A percentile compares a stretch with the other conserved stretches of the same genome.
Evolutionary conservation across 2,329 filamentous ascomycete species (phyloP).

Genomic region (Epichloe scottii): DNA sequence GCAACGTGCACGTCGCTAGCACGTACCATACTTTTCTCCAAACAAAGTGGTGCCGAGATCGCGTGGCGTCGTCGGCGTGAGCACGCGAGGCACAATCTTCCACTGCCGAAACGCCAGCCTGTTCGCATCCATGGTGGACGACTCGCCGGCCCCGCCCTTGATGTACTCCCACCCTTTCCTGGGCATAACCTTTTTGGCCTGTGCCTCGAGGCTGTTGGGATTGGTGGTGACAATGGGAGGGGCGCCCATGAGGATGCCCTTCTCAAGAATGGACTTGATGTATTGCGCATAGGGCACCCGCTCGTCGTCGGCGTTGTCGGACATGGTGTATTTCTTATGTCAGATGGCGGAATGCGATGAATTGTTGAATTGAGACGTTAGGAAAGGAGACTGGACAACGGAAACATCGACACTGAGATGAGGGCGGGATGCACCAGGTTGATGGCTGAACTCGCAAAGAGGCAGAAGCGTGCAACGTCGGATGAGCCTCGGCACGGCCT

Average conservation of each 20-base stretch:
- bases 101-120: slow-evolving; percentile 41
- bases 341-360: background rate
- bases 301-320: slow-evolving; percentile 9
- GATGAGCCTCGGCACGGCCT: background rate
- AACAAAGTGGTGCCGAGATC: slow-evolving; percentile 41
- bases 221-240: slow-evolving; percentile 45
- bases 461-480: too few relatives aligned
- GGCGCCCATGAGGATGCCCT: slow-evolving; percentile 35
- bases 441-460: background rate
- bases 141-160: slow-evolving; percentile 48
- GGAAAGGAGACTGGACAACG: too few relatives aligned
- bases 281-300: slow-evolving; percentile 26
- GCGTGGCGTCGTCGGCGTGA: slow-evolving; percentile 30
- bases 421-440: background rate
- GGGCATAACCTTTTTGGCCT: slow-evolving; percentile 36
- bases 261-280: slow-evolving; percentile 35
- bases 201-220: slow-evolving; percentile 41
- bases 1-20: background rate
- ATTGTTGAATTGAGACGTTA: too few relatives aligned
- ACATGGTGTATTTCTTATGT: slow-evolving; percentile 7
- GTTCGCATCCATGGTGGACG: slow-evolving; percentile 48
- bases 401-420: too few relatives aligned
- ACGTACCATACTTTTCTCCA: slow-evolving; percentile 30
- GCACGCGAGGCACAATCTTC: slow-evolving; percentile 39
- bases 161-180: slow-evolving; percentile 45